Evolutionary conservation across 352 stramenopile genomes (phyloP).

Genomic region (Pythium dissotocum): DNA sequence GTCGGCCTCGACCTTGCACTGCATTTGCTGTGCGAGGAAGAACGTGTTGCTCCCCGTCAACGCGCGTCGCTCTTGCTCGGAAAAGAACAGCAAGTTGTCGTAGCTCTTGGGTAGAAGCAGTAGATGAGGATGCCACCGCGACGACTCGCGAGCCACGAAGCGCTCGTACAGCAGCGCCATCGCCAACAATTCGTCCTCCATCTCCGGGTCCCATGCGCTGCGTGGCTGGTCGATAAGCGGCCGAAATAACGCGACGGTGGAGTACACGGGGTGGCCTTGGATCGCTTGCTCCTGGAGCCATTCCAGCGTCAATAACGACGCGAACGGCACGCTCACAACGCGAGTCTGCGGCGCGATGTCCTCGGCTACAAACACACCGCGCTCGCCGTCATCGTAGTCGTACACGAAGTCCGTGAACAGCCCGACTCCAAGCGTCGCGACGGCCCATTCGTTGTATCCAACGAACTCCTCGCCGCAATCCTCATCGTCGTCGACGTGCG

Average conservation of each 20-base stretch:
- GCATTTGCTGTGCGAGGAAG: constrained; percentile 65
- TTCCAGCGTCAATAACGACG: constrained; percentile 55
- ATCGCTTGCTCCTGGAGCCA: constrained; percentile 33
- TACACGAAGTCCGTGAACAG: constrained; percentile 84
- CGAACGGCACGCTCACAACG: constrained; percentile 65
- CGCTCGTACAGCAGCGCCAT: constrained; percentile 75
- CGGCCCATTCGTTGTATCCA: constrained; percentile 77
- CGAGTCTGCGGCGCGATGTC: constrained; percentile 73
- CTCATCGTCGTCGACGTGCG: constrained; percentile 8
- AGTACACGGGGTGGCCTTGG: constrained; percentile 33
- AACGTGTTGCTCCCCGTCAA: constrained; percentile 68
- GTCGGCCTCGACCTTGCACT: constrained; percentile 52
- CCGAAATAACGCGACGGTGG: constrained; percentile 52
- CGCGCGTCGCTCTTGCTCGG: constrained; percentile 33
- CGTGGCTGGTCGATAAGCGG: constrained; percentile 27
- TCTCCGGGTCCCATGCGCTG: constrained; percentile 22
- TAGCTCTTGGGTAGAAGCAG: constrained; percentile 56
- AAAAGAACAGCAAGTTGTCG: constrained; percentile 76
- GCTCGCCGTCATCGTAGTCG: constrained; percentile 58
- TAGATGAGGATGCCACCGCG: constrained; percentile 69
- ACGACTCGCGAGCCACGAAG: constrained; percentile 41
- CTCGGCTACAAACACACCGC: constrained; percentile 80
- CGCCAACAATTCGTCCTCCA: constrained; percentile 70
- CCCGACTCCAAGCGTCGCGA: constrained; percentile 45
- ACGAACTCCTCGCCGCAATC: constrained; percentile 33